Evolutionary conservation across 345 rosid species (phyloP).

Genomic region (Noccaea bulbosa): DNA sequence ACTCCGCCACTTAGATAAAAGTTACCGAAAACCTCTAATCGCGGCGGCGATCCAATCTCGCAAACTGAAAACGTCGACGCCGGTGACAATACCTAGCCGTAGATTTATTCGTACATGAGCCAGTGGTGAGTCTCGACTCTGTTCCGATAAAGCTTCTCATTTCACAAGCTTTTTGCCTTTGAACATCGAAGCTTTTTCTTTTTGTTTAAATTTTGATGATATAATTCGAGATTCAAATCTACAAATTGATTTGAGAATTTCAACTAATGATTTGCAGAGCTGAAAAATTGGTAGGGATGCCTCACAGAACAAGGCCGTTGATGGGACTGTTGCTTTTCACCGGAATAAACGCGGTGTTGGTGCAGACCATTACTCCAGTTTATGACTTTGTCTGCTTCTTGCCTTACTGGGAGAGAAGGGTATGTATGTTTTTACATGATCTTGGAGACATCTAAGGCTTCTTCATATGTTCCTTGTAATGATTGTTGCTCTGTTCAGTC

Average conservation of each 20-base stretch:
- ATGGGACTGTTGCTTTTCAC: slow-evolving; percentile 55
- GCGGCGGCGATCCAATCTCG: slow-evolving; percentile 2
- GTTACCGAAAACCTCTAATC: background rate
- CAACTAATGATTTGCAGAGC: slow-evolving; percentile 20
- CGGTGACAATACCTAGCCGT: background rate
- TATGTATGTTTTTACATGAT: slow-evolving; percentile 28
- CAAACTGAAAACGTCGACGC: background rate
- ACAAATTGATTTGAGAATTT: background rate
- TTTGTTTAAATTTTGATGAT: background rate
- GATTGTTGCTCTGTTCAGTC: background rate
- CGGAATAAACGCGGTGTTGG: slow-evolving; percentile 56
- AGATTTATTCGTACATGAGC: background rate
- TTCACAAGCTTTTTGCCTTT: background rate
- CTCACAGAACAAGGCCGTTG: slow-evolving; percentile 61
- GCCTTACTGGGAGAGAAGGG: slow-evolving; percentile 71
- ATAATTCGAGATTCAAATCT: background rate
- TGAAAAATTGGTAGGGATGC: slow-evolving; percentile 41
- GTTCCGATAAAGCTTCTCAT: background rate
- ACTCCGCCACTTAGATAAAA: background rate
- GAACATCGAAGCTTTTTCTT: background rate
- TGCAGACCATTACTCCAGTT: slow-evolving; percentile 56
- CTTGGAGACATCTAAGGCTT: background rate
- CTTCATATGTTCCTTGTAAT: background rate
- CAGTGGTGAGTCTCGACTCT: background rate
- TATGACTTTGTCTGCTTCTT: slow-evolving; percentile 68